Conservation (phyloP, 768 basidiomycete species). For the Lactifluus subvellereus region DNA sequence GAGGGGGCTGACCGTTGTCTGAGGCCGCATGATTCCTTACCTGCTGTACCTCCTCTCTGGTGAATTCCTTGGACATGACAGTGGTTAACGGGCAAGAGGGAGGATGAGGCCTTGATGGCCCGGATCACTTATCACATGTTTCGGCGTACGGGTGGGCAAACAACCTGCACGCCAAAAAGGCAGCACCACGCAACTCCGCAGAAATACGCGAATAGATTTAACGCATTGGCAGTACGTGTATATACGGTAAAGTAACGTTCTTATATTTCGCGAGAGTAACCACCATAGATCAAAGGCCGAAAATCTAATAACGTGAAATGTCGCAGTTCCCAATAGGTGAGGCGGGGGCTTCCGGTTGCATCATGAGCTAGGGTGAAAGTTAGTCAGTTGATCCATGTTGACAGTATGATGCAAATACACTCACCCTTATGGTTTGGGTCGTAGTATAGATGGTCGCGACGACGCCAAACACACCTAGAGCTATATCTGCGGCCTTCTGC, state of each 20-base stretch:
- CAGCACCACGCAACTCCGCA: too few species aligned
- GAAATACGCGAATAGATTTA: not conserved
- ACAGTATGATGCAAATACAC: slow-evolving; percentile 21
- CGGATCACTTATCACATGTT: not conserved
- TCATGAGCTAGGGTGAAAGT: slow-evolving; percentile 17
- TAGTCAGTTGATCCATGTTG: not conserved
- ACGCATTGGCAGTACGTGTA: not conserved
- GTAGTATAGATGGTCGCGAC: slow-evolving; percentile 74
- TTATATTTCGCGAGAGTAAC: not conserved
- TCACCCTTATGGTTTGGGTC: slow-evolving; percentile 64
- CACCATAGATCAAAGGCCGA: not conserved
- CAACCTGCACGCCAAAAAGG: too few species aligned
- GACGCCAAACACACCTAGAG: slow-evolving; percentile 70
- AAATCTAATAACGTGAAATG: not conserved
- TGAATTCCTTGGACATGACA: slow-evolving; percentile 33
- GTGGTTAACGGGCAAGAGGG: not conserved
- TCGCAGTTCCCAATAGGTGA: slow-evolving; percentile 19
- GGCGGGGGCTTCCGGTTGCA: slow-evolving; percentile 4
- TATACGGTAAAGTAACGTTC: not conserved
- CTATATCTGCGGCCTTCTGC: slow-evolving; percentile 63
- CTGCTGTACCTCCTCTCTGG: slow-evolving; percentile 62
- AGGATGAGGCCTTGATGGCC: too few species aligned
- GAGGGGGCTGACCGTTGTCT: not conserved
- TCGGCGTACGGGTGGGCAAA: too few species aligned
- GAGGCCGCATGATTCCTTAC: slow-evolving; percentile 32